Evolutionary conservation across 306 rosid genomes (phyloP).

Genomic region (Vicia faba): DNA sequence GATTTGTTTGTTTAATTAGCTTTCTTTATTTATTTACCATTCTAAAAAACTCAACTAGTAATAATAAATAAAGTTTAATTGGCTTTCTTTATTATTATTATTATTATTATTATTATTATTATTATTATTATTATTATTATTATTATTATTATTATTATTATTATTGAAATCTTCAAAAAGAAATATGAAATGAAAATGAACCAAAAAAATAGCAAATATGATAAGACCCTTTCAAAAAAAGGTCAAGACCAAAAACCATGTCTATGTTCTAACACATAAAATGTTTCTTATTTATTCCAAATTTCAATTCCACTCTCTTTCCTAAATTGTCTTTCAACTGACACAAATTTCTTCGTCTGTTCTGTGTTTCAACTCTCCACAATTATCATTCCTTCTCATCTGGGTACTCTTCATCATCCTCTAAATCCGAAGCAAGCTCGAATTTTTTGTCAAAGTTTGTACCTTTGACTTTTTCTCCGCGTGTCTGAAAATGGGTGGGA

Average conservation of each 20-base stretch:
- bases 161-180: background rate
- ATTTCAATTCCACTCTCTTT: slow-evolving; percentile 3
- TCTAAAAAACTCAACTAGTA: too few species aligned
- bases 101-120: too few species aligned
- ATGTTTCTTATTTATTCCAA: slow-evolving; percentile 16
- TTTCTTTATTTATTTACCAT: too few species aligned
- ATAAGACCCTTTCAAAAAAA: background rate
- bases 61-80: too few species aligned
- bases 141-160: too few species aligned
- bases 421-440: slow-evolving; percentile 23
- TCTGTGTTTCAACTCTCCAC: slow-evolving; percentile 22
- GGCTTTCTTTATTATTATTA: too few species aligned
- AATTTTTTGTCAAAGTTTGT: slow-evolving; percentile 31
- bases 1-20: too few species aligned
- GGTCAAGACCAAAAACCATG: slow-evolving; percentile 21
- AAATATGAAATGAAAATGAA: background rate
- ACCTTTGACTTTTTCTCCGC: slow-evolving; percentile 35
- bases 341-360: slow-evolving; percentile 20
- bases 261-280: background rate
- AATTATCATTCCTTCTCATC: slow-evolving; percentile 34
- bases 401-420: slow-evolving; percentile 34
- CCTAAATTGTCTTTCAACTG: slow-evolving; percentile 3
- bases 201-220: too few species aligned
- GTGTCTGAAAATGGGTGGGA: slow-evolving; percentile 53
- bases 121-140: too few species aligned